Evolutionary conservation across 2,329 filamentous ascomycete species (phyloP), one percentile per base, ranked within the genome.

Genomic region (Fusarium oligoseptatum): DNA sequence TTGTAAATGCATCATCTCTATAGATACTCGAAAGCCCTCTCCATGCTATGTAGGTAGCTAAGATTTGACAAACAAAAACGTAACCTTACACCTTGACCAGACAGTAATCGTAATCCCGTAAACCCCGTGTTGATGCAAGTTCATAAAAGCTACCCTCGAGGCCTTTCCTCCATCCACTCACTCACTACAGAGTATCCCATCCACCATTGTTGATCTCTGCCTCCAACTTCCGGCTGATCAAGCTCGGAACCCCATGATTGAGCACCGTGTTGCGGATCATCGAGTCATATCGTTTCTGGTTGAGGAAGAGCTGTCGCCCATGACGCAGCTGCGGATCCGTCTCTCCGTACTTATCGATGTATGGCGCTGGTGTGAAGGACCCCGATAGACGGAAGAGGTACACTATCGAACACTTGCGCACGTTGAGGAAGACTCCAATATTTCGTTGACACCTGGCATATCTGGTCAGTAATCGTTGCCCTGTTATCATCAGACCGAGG

Each of bases 191-290:
- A 43, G 91, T 98, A 85, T 99, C 97, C 97, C 97, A 99, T 0
- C 97, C 97, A 1, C 97, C 97, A 78, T 95, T 98, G 81, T 99
- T 99, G 52, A 98, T 95, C 82, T 99, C 97, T 15, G 94, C 93
- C 86, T 99, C 97, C 75, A 99, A 84, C 83, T 95, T 96, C 75
- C 97, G 89, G 74, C 93, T 94, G 81, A 99, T 98, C 56, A 95
- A 92, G 76, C 94, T 97, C 39, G 95, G 95, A 32, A 99, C 91
- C 6, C 93, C 92, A 78, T 98, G 95, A 60, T 92, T 90, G 69
- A 98, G 87, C 92, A 97, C 98, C 50, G 95, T 91, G 76, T 92
- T 94, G 60, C 97, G 89, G 67, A 98, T 88, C 83, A 98, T 88
- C 39, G 92, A 91, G 83, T 99, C 97, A 82, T 98, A 99, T 75